phyloP scores from a whole-genome alignment of 2,329 filamentous ascomycete species.

The Pyricularia pennisetigena region DNA sequence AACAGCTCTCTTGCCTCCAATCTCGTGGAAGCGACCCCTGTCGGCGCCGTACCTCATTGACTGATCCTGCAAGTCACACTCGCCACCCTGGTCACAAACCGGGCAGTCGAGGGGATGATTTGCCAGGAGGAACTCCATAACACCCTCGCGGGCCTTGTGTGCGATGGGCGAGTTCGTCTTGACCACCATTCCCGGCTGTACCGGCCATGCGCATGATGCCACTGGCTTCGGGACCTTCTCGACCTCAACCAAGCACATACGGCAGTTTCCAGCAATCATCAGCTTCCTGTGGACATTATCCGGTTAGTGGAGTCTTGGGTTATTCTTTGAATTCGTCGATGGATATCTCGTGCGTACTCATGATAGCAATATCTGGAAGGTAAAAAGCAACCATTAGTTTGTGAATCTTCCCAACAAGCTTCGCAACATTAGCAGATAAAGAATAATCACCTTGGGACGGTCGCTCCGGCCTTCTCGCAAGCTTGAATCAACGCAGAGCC shows the following conservation, averaged over 20 bases:
- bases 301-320: slow-evolving; percentile 22
- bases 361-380: slow-evolving; percentile 85
- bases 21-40: slow-evolving; percentile 91
- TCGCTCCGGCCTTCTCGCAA: slow-evolving; percentile 93
- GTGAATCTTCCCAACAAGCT: not conserved
- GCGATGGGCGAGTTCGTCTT: slow-evolving; percentile 95
- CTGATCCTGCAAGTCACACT: slow-evolving; percentile 98
- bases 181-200: slow-evolving; percentile 97
- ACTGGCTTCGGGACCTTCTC: slow-evolving; percentile 94
- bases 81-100: slow-evolving; percentile 96
- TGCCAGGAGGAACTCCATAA: slow-evolving; percentile 96
- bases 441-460: slow-evolving; percentile 63
- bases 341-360: slow-evolving; percentile 50
- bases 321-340: slow-evolving; percentile 2
- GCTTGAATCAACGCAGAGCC: slow-evolving; percentile 96
- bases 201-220: slow-evolving; percentile 96
- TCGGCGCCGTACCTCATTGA: slow-evolving; percentile 98
- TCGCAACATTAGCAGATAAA: not conserved
- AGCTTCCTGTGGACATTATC: slow-evolving; percentile 58
- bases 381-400: slow-evolving; percentile 20
- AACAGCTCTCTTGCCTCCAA: slow-evolving; percentile 90
- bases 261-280: slow-evolving; percentile 98
- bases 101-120: slow-evolving; percentile 96
- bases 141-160: slow-evolving; percentile 96
- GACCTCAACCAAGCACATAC: slow-evolving; percentile 99